phyloP scores from a whole-genome alignment of 352 stramenopile species.

The Pythium sp. region DNA sequence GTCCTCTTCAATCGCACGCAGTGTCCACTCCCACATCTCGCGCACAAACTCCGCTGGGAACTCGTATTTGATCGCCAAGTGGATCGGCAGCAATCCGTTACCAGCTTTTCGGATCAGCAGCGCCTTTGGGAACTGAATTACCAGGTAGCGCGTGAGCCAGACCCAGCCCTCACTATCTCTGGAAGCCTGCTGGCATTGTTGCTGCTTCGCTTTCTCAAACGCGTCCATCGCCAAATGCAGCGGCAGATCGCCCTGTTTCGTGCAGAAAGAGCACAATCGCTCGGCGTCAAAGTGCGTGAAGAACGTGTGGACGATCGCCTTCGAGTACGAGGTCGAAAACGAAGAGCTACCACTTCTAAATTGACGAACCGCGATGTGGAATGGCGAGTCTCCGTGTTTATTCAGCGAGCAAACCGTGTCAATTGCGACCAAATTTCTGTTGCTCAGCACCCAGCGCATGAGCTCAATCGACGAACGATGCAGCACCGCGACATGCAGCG shows the following conservation, averaged over 20 bases:
- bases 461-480: constrained; percentile 35
- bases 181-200: background rate
- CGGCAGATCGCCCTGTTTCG: constrained; percentile 41
- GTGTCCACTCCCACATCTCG: constrained; percentile 23
- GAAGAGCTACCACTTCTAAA: constrained; percentile 19
- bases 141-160: constrained; percentile 29
- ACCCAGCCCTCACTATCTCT: constrained; percentile 17
- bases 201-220: constrained; percentile 28
- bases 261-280: constrained; percentile 30
- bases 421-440: constrained; percentile 3
- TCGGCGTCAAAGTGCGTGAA: constrained; percentile 28
- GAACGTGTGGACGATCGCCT: constrained; percentile 38
- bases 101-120: constrained; percentile 21
- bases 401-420: constrained; percentile 28
- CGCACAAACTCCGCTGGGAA: constrained; percentile 22
- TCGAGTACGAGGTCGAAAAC: constrained; percentile 20
- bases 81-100: constrained; percentile 35
- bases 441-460: constrained; percentile 35
- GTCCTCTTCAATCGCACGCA: constrained; percentile 5
- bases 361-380: constrained; percentile 41
- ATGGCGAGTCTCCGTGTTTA: constrained; percentile 31
- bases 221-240: constrained; percentile 51
- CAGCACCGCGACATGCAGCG: constrained; percentile 34
- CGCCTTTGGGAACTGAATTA: constrained; percentile 20
- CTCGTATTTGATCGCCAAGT: constrained; percentile 43